phyloP scores from a whole-genome alignment of 805 yeast species.

The Saccharomycopsis vini region DNA sequence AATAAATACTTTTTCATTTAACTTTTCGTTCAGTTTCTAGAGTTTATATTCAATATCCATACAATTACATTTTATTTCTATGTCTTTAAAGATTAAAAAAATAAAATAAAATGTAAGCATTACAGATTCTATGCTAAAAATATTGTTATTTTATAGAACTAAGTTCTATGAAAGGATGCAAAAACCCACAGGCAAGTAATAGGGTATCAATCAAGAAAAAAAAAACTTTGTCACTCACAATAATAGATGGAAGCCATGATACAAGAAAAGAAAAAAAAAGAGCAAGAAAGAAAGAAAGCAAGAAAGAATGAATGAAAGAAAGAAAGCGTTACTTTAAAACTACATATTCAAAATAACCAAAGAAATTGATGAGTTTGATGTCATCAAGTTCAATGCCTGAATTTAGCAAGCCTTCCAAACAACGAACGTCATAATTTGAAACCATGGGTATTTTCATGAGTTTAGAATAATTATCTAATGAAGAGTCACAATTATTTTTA shows the following conservation, averaged over 20 bases:
- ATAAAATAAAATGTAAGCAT: too few species aligned
- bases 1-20: too few species aligned
- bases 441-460: not conserved
- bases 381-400: not conserved
- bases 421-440: not conserved
- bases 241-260: not conserved
- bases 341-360: constrained; percentile 7
- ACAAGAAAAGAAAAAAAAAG: not conserved
- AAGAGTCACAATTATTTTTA: not conserved
- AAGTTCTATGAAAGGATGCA: too few species aligned
- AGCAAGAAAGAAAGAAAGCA: not conserved
- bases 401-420: not conserved
- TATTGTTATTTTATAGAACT: too few species aligned
- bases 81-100: too few species aligned
- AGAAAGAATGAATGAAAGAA: not conserved
- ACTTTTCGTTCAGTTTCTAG: too few species aligned
- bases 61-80: too few species aligned
- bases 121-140: too few species aligned
- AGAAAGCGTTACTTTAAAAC: not conserved
- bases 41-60: too few species aligned
- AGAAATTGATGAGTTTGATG: not conserved
- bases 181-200: constrained; percentile 17
- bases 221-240: not conserved
- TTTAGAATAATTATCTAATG: not conserved
- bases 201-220: not conserved